Evolutionary conservation across 2,329 filamentous ascomycete species (phyloP).

Genomic region (Aspergillus viridinutans): DNA sequence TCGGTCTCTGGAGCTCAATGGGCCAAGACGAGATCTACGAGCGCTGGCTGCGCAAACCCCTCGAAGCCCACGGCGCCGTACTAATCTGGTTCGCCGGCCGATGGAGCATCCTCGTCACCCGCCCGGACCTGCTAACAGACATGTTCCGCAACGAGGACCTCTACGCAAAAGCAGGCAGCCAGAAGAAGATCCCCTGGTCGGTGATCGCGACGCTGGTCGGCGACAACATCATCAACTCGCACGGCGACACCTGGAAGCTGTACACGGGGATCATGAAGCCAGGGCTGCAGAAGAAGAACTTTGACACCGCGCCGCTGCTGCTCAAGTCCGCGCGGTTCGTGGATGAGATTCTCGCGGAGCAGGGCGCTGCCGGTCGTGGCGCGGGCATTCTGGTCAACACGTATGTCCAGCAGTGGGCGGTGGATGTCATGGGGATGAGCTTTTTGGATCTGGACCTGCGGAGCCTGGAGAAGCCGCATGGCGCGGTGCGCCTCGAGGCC

Average conservation of each 20-base stretch:
- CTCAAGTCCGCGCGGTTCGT: conserved; percentile 22
- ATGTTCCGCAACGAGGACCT: conserved; percentile 30
- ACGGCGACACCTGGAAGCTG: not conserved
- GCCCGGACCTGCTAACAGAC: conserved; percentile 42
- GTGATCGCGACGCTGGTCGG: conserved; percentile 34
- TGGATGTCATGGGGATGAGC: conserved; percentile 23
- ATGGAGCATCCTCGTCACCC: conserved; percentile 48
- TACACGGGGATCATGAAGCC: conserved; percentile 7
- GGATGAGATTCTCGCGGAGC: conserved; percentile 19
- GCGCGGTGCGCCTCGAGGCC: conserved; percentile 18
- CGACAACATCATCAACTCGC: conserved; percentile 11
- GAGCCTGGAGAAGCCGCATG: conserved; percentile 16
- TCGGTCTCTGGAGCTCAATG: conserved; percentile 23
- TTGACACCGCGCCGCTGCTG: conserved; percentile 19
- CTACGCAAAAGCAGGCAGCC: conserved; percentile 39
- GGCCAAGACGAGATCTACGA: conserved; percentile 23
- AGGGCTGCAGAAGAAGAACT: conserved; percentile 8
- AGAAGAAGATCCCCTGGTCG: conserved; percentile 40
- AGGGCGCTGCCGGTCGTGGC: not conserved
- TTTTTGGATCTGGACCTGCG: conserved; percentile 24
- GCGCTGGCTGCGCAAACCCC: conserved; percentile 18
- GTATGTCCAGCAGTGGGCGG: conserved; percentile 23
- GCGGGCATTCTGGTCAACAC: conserved; percentile 17
- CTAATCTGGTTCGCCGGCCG: conserved; percentile 48
- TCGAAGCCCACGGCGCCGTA: conserved; percentile 40